phyloP scores from a whole-genome alignment of 2,329 filamentous ascomycete genomes.

The Phoma sp. region DNA sequence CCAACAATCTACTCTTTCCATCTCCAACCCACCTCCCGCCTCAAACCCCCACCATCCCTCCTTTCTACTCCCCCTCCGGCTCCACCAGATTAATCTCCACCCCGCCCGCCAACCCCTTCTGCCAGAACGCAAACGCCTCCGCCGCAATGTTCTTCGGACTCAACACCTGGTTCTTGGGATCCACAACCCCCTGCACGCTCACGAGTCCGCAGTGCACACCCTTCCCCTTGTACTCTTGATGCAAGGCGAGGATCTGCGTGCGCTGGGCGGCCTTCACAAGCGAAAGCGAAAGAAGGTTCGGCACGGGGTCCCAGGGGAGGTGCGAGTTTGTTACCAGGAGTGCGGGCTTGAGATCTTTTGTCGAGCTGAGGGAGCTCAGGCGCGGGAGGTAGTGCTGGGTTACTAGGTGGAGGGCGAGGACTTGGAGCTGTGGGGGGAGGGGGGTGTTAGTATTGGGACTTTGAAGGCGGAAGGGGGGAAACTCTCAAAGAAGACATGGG shows the following conservation, averaged over 20 bases:
- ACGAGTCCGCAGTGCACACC: constrained; percentile 57
- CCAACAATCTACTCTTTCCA: too few species aligned
- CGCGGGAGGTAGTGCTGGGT: constrained; percentile 56
- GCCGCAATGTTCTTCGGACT: constrained; percentile 56
- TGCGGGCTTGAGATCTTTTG: constrained; percentile 48
- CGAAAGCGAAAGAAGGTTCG: constrained; percentile 57
- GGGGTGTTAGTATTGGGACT: too few species aligned
- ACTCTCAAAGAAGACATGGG: too few species aligned
- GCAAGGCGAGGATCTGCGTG: constrained; percentile 56
- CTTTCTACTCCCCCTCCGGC: background rate
- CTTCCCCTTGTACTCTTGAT: constrained; percentile 49
- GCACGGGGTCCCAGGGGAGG: constrained; percentile 56
- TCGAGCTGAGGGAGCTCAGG: constrained; percentile 41
- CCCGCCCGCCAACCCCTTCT: constrained; percentile 35
- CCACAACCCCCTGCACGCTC: constrained; percentile 54
- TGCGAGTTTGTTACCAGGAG: constrained; percentile 58
- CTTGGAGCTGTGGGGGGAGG: background rate
- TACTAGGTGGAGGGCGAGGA: constrained; percentile 53
- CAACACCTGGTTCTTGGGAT: constrained; percentile 47
- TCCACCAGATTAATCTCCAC: constrained; percentile 50
- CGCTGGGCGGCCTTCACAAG: constrained; percentile 60
- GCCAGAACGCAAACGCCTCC: constrained; percentile 53
- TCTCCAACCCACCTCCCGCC: too few species aligned
- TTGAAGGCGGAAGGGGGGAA: too few species aligned
- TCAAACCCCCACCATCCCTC: background rate